A percentile compares a stretch with the other conserved stretches of the same genome.
Conservation (phyloP, 352 stramenopile species). For the Globisporangium spiculum region DNA sequence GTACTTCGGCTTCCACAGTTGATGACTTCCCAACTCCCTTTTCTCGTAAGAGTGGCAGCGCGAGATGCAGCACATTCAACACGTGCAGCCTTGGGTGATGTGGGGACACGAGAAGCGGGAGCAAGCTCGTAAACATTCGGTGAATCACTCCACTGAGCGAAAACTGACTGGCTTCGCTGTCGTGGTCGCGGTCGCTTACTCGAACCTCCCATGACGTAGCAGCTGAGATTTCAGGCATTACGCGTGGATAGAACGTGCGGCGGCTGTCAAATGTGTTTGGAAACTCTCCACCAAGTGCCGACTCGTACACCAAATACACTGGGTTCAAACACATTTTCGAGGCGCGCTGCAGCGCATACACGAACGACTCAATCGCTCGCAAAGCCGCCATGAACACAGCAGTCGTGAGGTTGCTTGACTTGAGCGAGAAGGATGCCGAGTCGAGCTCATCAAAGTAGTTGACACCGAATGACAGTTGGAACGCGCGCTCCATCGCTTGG, state of each 20-base stretch:
- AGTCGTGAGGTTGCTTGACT: constrained; percentile 39
- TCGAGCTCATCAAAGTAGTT: constrained; percentile 75
- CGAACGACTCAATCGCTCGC: constrained; percentile 57
- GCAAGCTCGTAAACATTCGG: constrained; percentile 38
- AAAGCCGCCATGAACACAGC: constrained; percentile 61
- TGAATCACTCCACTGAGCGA: constrained; percentile 42
- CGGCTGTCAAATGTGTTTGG: constrained; percentile 31
- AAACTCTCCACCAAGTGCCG: constrained; percentile 19
- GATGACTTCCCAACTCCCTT: background rate
- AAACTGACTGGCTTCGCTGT: constrained; percentile 18
- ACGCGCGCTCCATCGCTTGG: constrained; percentile 21
- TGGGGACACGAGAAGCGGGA: constrained; percentile 47
- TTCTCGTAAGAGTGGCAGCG: constrained; percentile 32
- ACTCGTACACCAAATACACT: constrained; percentile 35
- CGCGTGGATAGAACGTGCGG: constrained; percentile 33
- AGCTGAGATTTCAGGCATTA: constrained; percentile 14
- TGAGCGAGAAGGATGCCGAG: constrained; percentile 41
- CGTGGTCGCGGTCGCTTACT: background rate
- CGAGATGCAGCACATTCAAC: constrained; percentile 46
- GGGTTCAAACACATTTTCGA: constrained; percentile 38
- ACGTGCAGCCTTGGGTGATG: constrained; percentile 55
- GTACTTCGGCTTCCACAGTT: constrained; percentile 10
- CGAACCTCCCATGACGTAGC: background rate
- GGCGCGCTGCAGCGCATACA: constrained; percentile 40
- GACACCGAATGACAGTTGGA: constrained; percentile 37